phyloP scores from a whole-genome alignment of 805 yeast species.

The Myxozyma neglecta region DNA sequence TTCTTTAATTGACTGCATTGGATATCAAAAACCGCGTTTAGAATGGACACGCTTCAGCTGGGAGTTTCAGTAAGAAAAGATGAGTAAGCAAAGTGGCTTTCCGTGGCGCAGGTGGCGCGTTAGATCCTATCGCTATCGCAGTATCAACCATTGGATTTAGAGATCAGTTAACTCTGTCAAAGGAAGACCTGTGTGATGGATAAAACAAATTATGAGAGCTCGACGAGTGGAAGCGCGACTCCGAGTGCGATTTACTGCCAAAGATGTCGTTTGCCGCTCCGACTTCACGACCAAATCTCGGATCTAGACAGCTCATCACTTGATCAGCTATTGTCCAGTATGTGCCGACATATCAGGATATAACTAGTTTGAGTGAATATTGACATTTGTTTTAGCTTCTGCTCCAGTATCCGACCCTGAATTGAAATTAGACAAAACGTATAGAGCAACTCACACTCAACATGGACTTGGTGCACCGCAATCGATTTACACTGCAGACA shows the following conservation, averaged over 20 bases:
- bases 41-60: too few relatives aligned
- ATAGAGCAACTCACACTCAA: not conserved
- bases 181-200: not conserved
- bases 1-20: too few relatives aligned
- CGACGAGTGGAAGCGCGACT: not conserved
- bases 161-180: not conserved
- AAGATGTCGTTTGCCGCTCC: conserved; percentile 32
- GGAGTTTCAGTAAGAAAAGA: too few relatives aligned
- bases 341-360: not conserved
- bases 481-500: not conserved
- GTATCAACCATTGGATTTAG: not conserved
- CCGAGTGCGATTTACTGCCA: conserved; percentile 16
- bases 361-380: too few relatives aligned
- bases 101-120: too few relatives aligned
- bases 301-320: conserved; percentile 11
- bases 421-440: too few relatives aligned
- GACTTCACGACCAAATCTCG: conserved; percentile 22
- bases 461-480: conserved; percentile 11
- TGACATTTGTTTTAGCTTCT: conserved; percentile 1
- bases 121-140: not conserved
- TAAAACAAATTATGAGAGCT: not conserved
- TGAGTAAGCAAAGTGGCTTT: too few relatives aligned
- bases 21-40: too few relatives aligned
- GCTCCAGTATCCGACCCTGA: not conserved
- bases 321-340: conserved; percentile 24